phyloP scores from a whole-genome alignment of 768 basidiomycete species.

The Naganishia friedmannii region DNA sequence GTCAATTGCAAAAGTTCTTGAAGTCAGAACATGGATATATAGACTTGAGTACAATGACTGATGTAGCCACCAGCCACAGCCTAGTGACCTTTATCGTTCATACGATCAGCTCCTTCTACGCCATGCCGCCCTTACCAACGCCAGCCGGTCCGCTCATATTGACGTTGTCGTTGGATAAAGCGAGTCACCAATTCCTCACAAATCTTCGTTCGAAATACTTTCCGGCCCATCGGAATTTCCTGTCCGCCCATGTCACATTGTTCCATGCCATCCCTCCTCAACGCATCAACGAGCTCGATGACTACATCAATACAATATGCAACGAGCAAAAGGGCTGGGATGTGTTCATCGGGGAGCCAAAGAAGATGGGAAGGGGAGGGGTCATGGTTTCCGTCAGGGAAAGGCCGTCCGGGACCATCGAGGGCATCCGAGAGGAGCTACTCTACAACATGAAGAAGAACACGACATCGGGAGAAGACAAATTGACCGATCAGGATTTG shows the following conservation, averaged over 20 bases:
- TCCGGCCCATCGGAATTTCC: slow-evolving; percentile 39
- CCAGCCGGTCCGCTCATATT: slow-evolving; percentile 37
- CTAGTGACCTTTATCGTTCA: background rate
- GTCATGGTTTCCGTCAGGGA: slow-evolving; percentile 38
- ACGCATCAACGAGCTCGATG: slow-evolving; percentile 36
- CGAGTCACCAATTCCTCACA: slow-evolving; percentile 36
- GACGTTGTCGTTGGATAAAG: slow-evolving; percentile 39
- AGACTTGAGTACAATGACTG: no score
- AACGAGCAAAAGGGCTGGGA: slow-evolving; percentile 33
- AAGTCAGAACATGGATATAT: no score
- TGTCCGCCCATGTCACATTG: slow-evolving; percentile 41
- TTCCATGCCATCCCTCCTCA: slow-evolving; percentile 42
- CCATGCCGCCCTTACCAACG: slow-evolving; percentile 1
- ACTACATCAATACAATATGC: slow-evolving; percentile 32
- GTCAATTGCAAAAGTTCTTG: background rate
- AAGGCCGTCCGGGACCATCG: slow-evolving; percentile 35
- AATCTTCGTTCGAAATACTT: slow-evolving; percentile 40
- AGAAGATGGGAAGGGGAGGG: slow-evolving; percentile 41
- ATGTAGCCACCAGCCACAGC: no score
- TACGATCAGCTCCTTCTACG: background rate
- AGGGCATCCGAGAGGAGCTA: slow-evolving; percentile 33
- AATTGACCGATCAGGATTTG: slow-evolving; percentile 41
- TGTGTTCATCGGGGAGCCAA: slow-evolving; percentile 38
- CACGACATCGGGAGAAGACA: slow-evolving; percentile 32
- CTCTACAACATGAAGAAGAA: slow-evolving; percentile 33